These are phyloP conservation scores for Cucumis cinereus DNA, from an alignment of 306 rosid species.

Conservation along the genomic window DNA sequence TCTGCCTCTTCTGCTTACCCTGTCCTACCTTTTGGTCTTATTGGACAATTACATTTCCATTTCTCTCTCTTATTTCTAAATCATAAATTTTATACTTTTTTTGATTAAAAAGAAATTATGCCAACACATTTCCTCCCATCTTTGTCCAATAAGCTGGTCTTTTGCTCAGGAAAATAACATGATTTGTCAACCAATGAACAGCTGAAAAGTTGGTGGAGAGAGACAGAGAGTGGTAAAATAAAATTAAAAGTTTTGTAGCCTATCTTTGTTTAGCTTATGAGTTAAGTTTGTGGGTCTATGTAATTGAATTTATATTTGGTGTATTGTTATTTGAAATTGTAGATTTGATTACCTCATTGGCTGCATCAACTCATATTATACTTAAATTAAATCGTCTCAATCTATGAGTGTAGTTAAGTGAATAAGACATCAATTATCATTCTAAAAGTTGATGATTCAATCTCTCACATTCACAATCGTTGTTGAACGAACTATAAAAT, in stretches of 20 bases:
- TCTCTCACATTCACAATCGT: not conserved
- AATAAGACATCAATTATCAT: no score
- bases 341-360: no score
- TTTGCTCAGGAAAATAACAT: not conserved
- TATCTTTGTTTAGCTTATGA: not conserved
- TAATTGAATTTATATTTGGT: no score
- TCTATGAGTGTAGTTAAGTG: no score
- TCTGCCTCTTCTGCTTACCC: not conserved
- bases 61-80: not conserved
- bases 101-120: not conserved
- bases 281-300: not conserved
- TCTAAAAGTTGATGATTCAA: not conserved
- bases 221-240: not conserved
- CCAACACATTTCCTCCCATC: not conserved
- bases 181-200: not conserved
- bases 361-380: not conserved
- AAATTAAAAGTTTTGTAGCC: not conserved
- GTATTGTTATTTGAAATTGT: no score
- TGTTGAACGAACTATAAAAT: not conserved
- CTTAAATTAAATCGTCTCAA: no score
- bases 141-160: not conserved
- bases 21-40: not conserved
- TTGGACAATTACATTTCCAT: not conserved
- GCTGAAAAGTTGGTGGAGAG: not conserved
- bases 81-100: not conserved